phyloP scores from a whole-genome alignment of 140 eudicot genomes.

The Bidens hawaiensis region DNA sequence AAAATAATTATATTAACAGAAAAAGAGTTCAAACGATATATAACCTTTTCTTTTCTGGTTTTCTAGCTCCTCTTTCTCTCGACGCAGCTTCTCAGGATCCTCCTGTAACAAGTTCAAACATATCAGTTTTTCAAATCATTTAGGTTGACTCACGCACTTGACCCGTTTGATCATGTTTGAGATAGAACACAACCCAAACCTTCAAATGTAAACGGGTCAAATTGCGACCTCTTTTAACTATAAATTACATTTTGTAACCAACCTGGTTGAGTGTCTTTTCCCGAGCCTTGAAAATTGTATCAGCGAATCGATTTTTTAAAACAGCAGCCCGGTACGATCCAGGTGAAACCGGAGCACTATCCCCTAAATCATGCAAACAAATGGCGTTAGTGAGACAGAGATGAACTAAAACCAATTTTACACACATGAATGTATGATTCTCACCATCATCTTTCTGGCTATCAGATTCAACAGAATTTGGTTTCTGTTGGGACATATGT shows the following conservation, averaged over 20 bases:
- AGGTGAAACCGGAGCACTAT: slow-evolving; percentile 73
- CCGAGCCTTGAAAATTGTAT: slow-evolving; percentile 77
- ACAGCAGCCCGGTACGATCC: slow-evolving; percentile 73
- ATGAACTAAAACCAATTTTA: not conserved
- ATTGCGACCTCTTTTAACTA: no score
- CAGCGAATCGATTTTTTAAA: slow-evolving; percentile 61
- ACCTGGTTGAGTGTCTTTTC: slow-evolving; percentile 80
- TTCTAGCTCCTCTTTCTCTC: slow-evolving; percentile 77
- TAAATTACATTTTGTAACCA: slow-evolving; percentile 4
- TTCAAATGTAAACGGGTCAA: no score
- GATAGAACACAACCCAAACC: no score
- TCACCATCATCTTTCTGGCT: slow-evolving; percentile 74
- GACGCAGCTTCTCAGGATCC: slow-evolving; percentile 78
- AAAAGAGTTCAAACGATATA: not conserved
- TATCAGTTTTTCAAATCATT: no score
- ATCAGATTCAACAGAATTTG: slow-evolving; percentile 60
- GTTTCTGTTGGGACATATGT: slow-evolving; percentile 51
- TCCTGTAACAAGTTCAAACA: slow-evolving; percentile 26
- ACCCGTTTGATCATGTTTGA: no score
- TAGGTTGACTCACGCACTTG: no score
- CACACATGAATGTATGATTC: slow-evolving; percentile 24
- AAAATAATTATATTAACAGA: not conserved
- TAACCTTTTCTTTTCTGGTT: slow-evolving; percentile 64
- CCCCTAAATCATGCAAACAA: slow-evolving; percentile 38
- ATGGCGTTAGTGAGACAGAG: slow-evolving; percentile 17